Base-by-base conservation (phyloP, 768 basidiomycete species). In the Kwoniella europaea region DNA sequence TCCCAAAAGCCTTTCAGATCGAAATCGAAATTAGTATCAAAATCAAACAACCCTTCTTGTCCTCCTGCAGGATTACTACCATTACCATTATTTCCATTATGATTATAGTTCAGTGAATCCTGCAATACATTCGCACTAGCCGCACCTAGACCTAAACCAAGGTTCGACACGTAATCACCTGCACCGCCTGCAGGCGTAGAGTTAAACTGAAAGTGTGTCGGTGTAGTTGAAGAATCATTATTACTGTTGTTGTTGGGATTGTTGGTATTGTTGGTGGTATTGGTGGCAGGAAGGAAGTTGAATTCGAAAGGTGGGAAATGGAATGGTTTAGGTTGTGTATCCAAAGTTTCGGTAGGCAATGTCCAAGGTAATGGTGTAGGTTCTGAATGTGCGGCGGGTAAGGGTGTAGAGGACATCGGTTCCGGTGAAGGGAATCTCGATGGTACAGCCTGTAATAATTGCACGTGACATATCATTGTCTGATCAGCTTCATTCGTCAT, bases 1-100 rank as follows among this genome's bases (percentile, higher is more conserved):
- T 77, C 78, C 74, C 74, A 79, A 55, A 79, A 79, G 1, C 76
- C 78, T 22, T 79, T 76, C 12, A 79, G 60, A 54, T 79, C 77
- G 60, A 79, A 79, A 24, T 74, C 73, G 63, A 76, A 46, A 70
- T 73, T 71, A 4, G 66, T 73, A 62, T 77, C 78, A 60, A 79
- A 77, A 43, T 79, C 76, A 29, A 79, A 79, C 27, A 79, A 44
- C 4, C 67, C 65, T 10, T 79, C 75, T 20, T 56, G 59, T 50
- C 46, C 46, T 50, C 12, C 46, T 50, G 46, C 46, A 15, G 13
- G 13, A 15, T 18, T 1, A 50, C 46, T 50, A 50, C 10, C 18
- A 18, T 50, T 50, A 50, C 18, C 18, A 50, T 18, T 50, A 50
- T 50, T 50, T 16, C 46, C 46, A 12, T n/a, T 55, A 12, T 22